Evolutionary conservation across 176 grass and related monocot genomes (phyloP).

Genomic region (Triticum timopheevii): DNA sequence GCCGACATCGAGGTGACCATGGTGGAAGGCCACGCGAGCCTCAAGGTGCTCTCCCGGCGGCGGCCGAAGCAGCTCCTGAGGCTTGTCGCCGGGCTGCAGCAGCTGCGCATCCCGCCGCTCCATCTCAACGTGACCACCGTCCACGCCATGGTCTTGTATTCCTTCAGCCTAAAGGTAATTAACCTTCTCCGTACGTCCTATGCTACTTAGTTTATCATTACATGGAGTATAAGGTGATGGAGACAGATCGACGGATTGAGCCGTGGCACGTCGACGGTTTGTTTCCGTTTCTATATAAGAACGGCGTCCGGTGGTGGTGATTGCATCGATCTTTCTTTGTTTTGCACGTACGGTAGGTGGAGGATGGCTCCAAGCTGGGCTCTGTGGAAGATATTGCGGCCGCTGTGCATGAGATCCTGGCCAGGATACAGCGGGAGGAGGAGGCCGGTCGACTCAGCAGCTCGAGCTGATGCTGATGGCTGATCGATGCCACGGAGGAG

Average conservation of each 20-base stretch:
- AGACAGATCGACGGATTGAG: slow-evolving; percentile 19
- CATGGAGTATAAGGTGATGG: neutral
- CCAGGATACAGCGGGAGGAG: slow-evolving; percentile 35
- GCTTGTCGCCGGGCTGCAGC: slow-evolving; percentile 64
- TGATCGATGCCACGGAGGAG: slow-evolving; percentile 12
- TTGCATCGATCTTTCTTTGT: neutral
- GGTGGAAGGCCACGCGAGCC: slow-evolving; percentile 93
- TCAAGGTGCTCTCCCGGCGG: slow-evolving; percentile 67
- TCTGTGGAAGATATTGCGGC: slow-evolving; percentile 67
- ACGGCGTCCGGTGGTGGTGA: neutral
- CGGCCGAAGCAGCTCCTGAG: slow-evolving; percentile 69
- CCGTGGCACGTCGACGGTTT: neutral
- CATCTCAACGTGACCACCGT: slow-evolving; percentile 84
- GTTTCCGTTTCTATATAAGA: slow-evolving; percentile 5
- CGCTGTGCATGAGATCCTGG: slow-evolving; percentile 58
- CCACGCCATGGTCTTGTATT: slow-evolving; percentile 73
- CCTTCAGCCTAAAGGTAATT: slow-evolving; percentile 89
- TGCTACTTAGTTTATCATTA: neutral
- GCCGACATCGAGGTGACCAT: slow-evolving; percentile 98
- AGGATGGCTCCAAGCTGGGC: slow-evolving; percentile 59
- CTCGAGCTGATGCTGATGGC: neutral
- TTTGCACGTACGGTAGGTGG: slow-evolving; percentile 47
- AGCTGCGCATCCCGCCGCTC: slow-evolving; percentile 61
- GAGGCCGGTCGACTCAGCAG: slow-evolving; percentile 12
- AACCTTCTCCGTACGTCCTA: neutral